These are phyloP conservation scores for Hibiscus mutabilis DNA, from an alignment of 345 rosid species.

Conservation along the genomic window DNA sequence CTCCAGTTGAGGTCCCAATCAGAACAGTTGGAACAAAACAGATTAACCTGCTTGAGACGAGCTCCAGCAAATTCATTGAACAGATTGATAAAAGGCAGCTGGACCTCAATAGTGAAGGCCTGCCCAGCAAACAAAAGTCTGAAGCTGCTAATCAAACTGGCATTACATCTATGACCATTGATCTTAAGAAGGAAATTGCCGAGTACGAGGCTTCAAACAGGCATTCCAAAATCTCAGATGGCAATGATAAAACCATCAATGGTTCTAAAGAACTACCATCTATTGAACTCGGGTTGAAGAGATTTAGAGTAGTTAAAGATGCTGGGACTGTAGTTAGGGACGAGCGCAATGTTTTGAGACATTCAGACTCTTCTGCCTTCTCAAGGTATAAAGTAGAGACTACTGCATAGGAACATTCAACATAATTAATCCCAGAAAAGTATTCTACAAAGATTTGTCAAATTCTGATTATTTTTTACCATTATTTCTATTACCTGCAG, in stretches of 20 bases:
- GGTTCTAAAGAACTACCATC: constrained; percentile 26
- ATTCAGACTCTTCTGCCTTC: constrained; percentile 46
- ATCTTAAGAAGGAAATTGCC: constrained; percentile 21
- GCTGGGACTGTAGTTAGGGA: constrained; percentile 18
- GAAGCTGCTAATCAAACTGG: constrained; percentile 22
- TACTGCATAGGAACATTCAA: not conserved
- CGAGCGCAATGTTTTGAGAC: constrained; percentile 51
- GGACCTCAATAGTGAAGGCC: constrained; percentile 30
- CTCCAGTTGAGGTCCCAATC: constrained; percentile 25
- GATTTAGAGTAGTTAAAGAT: constrained; percentile 33
- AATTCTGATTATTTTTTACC: constrained; percentile 3
- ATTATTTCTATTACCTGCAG: constrained; percentile 23
- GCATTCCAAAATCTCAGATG: constrained; percentile 28
- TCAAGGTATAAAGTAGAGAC: constrained; percentile 31
- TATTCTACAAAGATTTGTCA: not conserved
- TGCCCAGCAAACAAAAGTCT: constrained; percentile 20
- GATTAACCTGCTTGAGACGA: constrained; percentile 27
- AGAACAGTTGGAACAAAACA: constrained; percentile 21
- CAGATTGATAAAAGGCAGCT: constrained; percentile 26
- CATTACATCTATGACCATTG: constrained; percentile 13
- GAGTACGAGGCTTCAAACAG: constrained; percentile 27
- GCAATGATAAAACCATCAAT: constrained; percentile 20
- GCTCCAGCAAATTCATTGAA: constrained; percentile 18
- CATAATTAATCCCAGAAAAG: not conserved
- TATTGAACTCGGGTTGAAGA: constrained; percentile 28